Evolutionary conservation across 192 early-diverging fungal species (phyloP).

Genomic region (Chytriomyces sp.): DNA sequence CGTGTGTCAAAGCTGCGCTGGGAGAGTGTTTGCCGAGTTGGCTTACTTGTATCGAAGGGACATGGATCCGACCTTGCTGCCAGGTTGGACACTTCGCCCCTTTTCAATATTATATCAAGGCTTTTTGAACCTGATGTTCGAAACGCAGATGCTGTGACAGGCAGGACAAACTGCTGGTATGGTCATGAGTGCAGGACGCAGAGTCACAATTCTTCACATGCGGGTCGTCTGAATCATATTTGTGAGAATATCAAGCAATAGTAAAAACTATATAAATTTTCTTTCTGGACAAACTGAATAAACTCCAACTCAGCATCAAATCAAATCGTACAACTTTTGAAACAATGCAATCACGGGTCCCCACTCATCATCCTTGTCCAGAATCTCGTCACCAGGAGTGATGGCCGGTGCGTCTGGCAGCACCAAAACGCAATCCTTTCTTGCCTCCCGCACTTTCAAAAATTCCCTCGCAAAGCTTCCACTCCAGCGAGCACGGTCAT

Average conservation of each 20-base stretch:
- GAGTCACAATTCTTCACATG: conserved; percentile 29
- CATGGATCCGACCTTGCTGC: conserved; percentile 12
- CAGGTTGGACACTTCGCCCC: no score
- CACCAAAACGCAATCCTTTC: conserved; percentile 23
- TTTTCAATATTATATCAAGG: no score
- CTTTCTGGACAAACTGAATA: no score
- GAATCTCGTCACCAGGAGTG: background rate
- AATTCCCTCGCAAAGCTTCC: conserved; percentile 31
- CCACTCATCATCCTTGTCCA: conserved; percentile 8
- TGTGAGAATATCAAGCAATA: conserved; percentile 24
- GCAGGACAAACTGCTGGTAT: conserved; percentile 40
- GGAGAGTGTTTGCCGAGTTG: conserved; percentile 21
- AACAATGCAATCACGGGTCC: no score
- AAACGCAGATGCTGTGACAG: background rate
- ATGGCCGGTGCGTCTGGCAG: conserved; percentile 24
- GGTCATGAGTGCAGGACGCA: conserved; percentile 40
- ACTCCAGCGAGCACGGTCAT: conserved; percentile 29
- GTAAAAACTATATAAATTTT: no score
- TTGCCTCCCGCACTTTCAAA: background rate
- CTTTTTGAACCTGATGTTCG: no score
- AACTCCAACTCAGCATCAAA: no score
- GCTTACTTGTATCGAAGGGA: conserved; percentile 33
- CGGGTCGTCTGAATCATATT: conserved; percentile 37
- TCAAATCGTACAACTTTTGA: no score
- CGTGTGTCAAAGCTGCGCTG: conserved; percentile 29